Conservation (phyloP, 805 yeast genomes). For the Candida fluviatilis region DNA sequence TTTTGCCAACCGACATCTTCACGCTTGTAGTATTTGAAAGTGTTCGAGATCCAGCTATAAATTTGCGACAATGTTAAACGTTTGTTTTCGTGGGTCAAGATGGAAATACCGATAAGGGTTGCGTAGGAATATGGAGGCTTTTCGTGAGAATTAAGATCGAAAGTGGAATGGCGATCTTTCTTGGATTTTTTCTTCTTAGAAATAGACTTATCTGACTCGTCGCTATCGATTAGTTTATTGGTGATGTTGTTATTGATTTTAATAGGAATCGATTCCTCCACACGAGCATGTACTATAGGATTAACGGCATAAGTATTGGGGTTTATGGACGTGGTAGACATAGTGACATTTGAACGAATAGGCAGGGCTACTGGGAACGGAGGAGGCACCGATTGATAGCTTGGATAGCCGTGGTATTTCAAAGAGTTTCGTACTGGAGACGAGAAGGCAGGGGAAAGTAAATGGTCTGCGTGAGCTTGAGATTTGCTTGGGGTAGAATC, state of each 20-base stretch:
- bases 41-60: slow-evolving; percentile 85
- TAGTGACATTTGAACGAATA: background rate
- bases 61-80: slow-evolving; percentile 56
- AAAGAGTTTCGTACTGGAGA: slow-evolving; percentile 37
- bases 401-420: background rate
- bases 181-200: slow-evolving; percentile 19
- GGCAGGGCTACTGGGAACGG: background rate
- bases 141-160: slow-evolving; percentile 48
- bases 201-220: background rate
- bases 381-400: background rate
- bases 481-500: background rate
- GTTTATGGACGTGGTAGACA: background rate
- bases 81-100: slow-evolving; percentile 65
- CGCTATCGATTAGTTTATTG: background rate
- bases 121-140: slow-evolving; percentile 97
- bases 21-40: slow-evolving; percentile 76
- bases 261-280: background rate
- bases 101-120: slow-evolving; percentile 88
- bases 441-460: slow-evolving; percentile 40
- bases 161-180: slow-evolving; percentile 40
- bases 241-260: slow-evolving; percentile 1
- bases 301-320: background rate
- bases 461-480: slow-evolving; percentile 8
- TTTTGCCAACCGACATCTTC: slow-evolving; percentile 97
- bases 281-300: background rate